Percentiles rank a stretch among this genome's conserved stretches.
Evolutionary conservation across 2,329 filamentous ascomycete genomes (phyloP).

Genomic region (Coniosporium tulheliwenetii): DNA sequence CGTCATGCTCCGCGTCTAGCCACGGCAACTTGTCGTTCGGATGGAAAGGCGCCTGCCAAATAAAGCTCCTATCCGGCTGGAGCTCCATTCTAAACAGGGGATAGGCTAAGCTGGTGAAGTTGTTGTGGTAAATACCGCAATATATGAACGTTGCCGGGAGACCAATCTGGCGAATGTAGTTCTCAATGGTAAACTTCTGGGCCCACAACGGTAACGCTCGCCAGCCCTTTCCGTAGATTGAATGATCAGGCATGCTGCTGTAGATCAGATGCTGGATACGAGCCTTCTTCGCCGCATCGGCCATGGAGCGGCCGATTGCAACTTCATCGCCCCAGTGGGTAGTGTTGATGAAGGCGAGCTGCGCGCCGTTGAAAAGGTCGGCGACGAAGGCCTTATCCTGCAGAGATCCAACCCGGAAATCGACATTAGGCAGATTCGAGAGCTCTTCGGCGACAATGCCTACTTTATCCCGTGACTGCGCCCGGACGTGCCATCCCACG

Average conservation of each 20-base stretch:
- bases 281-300: constrained; percentile 73
- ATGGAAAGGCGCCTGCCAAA: constrained; percentile 90
- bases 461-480: constrained; percentile 75
- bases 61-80: constrained; percentile 67
- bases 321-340: constrained; percentile 94
- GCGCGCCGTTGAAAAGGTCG: constrained; percentile 66
- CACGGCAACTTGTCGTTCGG: constrained; percentile 79
- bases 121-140: constrained; percentile 97
- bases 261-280: constrained; percentile 87
- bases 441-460: constrained; percentile 83
- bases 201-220: constrained; percentile 81
- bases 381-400: constrained; percentile 63
- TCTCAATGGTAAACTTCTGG: constrained; percentile 82
- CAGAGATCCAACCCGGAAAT: constrained; percentile 48
- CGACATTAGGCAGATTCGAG: constrained; percentile 65
- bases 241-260: constrained; percentile 93
- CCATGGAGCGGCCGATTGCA: constrained; percentile 72
- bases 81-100: constrained; percentile 93
- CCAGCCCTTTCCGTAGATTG: constrained; percentile 60
- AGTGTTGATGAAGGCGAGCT: constrained; percentile 94
- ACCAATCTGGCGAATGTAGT: constrained; percentile 70
- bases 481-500: constrained; percentile 83
- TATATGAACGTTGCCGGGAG: constrained; percentile 88
- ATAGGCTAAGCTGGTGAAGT: constrained; percentile 86
- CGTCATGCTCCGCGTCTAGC: constrained; percentile 92